phyloP scores from a whole-genome alignment of 2,329 filamentous ascomycete genomes.

The Epichloe baconii region DNA sequence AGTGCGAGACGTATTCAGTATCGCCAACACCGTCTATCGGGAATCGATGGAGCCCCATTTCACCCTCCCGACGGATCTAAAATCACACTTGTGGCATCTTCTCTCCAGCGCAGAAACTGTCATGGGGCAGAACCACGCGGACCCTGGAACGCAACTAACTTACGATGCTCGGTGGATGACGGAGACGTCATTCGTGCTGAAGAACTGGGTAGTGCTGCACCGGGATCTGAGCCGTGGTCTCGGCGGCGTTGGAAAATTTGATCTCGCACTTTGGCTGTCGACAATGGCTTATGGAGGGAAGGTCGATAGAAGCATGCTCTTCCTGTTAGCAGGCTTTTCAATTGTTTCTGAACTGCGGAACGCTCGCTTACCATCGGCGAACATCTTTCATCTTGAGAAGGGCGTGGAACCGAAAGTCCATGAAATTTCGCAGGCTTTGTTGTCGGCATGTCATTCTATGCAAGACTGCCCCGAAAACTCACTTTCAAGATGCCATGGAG shows the following conservation, averaged over 20 bases:
- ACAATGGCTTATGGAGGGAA: background rate
- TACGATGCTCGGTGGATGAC: conserved; percentile 1
- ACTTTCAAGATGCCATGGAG: background rate
- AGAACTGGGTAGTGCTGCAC: conserved; percentile 1
- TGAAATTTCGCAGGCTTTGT: background rate
- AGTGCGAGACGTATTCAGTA: background rate
- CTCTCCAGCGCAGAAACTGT: background rate
- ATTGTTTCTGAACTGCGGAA: background rate
- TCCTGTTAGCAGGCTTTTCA: background rate
- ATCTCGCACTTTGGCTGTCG: conserved; percentile 1
- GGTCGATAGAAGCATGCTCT: background rate
- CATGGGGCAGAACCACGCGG: background rate
- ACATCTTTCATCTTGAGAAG: background rate
- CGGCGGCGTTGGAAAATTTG: background rate
- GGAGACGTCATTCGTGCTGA: background rate
- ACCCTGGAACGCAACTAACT: background rate
- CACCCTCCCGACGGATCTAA: background rate
- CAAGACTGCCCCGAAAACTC: background rate
- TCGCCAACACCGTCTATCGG: background rate
- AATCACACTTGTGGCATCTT: background rate
- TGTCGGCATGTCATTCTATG: background rate
- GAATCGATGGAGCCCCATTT: background rate
- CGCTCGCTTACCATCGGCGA: background rate
- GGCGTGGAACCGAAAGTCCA: background rate
- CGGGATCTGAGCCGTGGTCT: background rate